Evolutionary conservation across 345 rosid species (phyloP), one percentile per base, ranked within the genome.

Genomic region (Stellera chamaejasme): DNA sequence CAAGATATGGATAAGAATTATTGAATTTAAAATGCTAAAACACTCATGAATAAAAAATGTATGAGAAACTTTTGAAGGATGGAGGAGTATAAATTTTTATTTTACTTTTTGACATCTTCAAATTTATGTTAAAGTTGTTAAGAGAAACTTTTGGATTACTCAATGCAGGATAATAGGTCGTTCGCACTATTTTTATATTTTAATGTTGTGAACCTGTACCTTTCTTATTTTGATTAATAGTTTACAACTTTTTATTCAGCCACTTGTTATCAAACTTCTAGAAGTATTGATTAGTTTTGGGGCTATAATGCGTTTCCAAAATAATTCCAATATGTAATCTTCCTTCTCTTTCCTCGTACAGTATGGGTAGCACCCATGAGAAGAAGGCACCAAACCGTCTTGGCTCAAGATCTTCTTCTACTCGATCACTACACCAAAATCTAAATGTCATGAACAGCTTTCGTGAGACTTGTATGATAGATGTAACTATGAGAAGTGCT

Each of bases 401-500:
- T 10, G 77, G 70, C 10, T 53, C 15, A 9, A 72, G 65, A 46
- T 43, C 58, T 16, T 52, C 58, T 16, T 25, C 76, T 25, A 44
- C 64, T 11, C 61, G 39, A 42, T 44, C 47, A 42, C 56, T 59
- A 43, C 58, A 56, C 48, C 76, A 65, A 62, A 82, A 72, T 27
- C 32, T 25, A 45, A 71, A 52, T 52, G 28, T 11, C 12, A 57
- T 61, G 36, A 72, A 73, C 13, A 69, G 66, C 58, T 70, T 70
- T 26, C 56, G 60, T 43, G 73, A 72, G 43, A 75, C 63, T 10
- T 80, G 66, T 58, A 69, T 75, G 84, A 62, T 68, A 43, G 68
- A 71, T 61, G 66, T 66, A 58, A 83, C 91, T 50, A 60, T 63
- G 2, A 80, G 72, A 81, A 93, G 86, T 68, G 83, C 89, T 50